phyloP scores from a whole-genome alignment of 805 yeast species.

The Candida pseudoglaebosa region DNA sequence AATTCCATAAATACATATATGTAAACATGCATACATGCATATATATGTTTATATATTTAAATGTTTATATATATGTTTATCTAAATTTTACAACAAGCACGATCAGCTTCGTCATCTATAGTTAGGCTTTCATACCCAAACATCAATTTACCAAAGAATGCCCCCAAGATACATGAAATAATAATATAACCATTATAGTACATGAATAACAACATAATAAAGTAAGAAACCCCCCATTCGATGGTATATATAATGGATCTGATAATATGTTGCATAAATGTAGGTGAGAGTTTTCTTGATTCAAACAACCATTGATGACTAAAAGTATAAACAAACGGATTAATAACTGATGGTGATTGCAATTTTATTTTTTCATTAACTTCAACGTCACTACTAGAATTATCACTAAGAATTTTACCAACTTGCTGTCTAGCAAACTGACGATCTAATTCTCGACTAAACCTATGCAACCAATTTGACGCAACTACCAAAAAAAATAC shows the following conservation, averaged over 20 bases:
- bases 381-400: neutral
- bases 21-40: too few species aligned
- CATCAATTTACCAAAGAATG: slow-evolving; percentile 52
- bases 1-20: too few species aligned
- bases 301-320: slow-evolving; percentile 31
- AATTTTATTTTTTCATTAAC: neutral
- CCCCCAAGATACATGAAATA: slow-evolving; percentile 60
- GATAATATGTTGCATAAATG: slow-evolving; percentile 46
- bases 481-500: slow-evolving; percentile 55
- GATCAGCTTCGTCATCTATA: slow-evolving; percentile 3
- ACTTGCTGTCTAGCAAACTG: slow-evolving; percentile 20
- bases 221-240: slow-evolving; percentile 61
- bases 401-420: neutral
- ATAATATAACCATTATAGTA: slow-evolving; percentile 69
- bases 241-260: slow-evolving; percentile 49
- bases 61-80: neutral
- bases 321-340: slow-evolving; percentile 22
- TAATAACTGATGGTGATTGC: slow-evolving; percentile 1
- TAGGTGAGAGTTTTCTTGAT: slow-evolving; percentile 29
- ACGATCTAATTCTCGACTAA: slow-evolving; percentile 48
- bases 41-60: too few species aligned
- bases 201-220: slow-evolving; percentile 72
- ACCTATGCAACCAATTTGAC: slow-evolving; percentile 54
- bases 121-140: slow-evolving; percentile 32
- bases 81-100: slow-evolving; percentile 5